These are phyloP conservation scores for Trypanosoma mega DNA, from an alignment of 208 protist genomes.

Conservation along the genomic window DNA sequence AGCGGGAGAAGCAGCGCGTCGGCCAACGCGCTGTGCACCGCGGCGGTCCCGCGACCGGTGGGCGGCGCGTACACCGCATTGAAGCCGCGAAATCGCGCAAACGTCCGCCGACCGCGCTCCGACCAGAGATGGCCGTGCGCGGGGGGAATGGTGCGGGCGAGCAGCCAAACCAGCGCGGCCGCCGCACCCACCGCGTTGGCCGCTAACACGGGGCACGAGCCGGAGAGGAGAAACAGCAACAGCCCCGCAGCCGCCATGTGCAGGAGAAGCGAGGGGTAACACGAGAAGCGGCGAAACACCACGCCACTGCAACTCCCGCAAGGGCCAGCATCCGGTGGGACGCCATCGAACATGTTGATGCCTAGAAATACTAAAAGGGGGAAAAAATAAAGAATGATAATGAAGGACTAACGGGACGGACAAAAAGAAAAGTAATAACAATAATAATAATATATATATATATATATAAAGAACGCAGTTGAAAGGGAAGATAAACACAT, in stretches of 20 bases:
- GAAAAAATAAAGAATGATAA: neutral
- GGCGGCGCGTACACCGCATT: neutral
- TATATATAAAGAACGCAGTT: too few species aligned
- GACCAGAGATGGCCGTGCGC: conserved; percentile 24
- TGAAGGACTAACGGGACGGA: too few species aligned
- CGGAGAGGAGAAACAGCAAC: conserved; percentile 16
- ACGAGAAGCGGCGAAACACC: neutral
- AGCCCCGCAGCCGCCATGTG: conserved; percentile 2
- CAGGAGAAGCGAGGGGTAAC: conserved; percentile 9
- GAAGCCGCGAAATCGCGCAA: conserved; percentile 5
- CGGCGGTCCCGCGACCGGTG: conserved; percentile 10
- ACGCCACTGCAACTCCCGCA: conserved; percentile 22
- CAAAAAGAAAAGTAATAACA: too few species aligned
- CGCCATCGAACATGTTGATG: conserved; percentile 7
- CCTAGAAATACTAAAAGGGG: neutral
- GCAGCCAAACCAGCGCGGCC: conserved; percentile 9
- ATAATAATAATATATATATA: too few species aligned
- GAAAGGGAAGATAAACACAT: too few species aligned
- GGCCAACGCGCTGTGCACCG: conserved; percentile 13
- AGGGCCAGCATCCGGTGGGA: conserved; percentile 16
- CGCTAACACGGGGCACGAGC: neutral
- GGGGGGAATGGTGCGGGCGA: conserved; percentile 18
- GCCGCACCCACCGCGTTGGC: conserved; percentile 10
- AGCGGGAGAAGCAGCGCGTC: conserved; percentile 34
- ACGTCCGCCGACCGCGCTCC: conserved; percentile 30